Evolutionary conservation across 345 rosid species (phyloP), one percentile per base, ranked within the genome.

Genomic region (Combretum micranthum): DNA sequence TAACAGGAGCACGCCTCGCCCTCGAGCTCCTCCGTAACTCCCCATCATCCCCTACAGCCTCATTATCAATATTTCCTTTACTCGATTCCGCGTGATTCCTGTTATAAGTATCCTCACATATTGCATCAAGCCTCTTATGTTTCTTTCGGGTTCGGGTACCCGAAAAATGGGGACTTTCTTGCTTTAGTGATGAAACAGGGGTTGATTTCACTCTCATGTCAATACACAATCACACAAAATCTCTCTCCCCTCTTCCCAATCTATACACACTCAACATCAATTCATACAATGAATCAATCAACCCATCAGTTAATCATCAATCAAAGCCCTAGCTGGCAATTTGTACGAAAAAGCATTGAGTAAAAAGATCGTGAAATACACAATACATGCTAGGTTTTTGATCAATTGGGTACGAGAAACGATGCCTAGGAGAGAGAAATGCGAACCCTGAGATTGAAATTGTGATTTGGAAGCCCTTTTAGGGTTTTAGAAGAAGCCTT

Each of bases 61-160:
- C 78, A 52, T 60, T 54, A 45, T 19, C 73, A 26, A 50, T 84
- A 60, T 61, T 59, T 12, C 53, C 63, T 4, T 58, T 76, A 46
- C 46, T 67, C 1, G 82, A 51, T 52, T 79, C 96, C n/a, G 58
- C 64, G 59, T 79, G 97, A 73, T 86, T 84, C 62, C 72, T 80
- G 21, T 68, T 86, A 70, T 88, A 88, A 56, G 75, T 82, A 39
- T 67, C 80, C 64, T 88, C 98, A 47, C 83, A 80, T 50, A 92
- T 92, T 22, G 95, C 80, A 66, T 84, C 91, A n/a, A 92, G 84
- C 68, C 89, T 85, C 80, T 92, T 92, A 53, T 82, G 88, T 81
- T 81, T 90, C 78, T 64, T 80, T 15, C 80, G 81, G 50, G 82
- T 68, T 65, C 97, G 79, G 70, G 83, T 71, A 45, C 83, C 88